Evolutionary conservation across 495 filamentous ascomycete genomes (phyloP).

Genomic region (Penicillium salamii): DNA sequence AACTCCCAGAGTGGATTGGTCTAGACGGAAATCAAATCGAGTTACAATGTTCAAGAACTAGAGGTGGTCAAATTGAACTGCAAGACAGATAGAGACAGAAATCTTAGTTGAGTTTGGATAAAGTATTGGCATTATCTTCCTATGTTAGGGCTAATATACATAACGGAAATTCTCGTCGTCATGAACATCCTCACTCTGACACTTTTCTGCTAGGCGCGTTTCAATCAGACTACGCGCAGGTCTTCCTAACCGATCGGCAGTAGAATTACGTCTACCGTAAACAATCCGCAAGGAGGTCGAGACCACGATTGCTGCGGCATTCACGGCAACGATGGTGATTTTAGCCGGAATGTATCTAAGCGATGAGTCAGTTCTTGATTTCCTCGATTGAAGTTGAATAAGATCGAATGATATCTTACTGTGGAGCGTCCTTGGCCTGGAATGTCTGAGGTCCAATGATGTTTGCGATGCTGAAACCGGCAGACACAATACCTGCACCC

Average conservation of each 20-base stretch:
- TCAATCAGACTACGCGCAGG: conserved; percentile 21
- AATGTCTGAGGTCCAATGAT: conserved; percentile 62
- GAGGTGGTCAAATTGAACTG: too few relatives aligned
- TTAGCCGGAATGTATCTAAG: conserved; percentile 52
- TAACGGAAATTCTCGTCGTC: conserved; percentile 26
- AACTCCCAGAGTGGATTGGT: too few relatives aligned
- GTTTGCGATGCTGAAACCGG: conserved; percentile 51
- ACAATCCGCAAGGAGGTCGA: conserved; percentile 35
- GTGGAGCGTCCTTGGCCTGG: conserved; percentile 46
- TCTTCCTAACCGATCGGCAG: conserved; percentile 15
- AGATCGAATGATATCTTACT: too few relatives aligned
- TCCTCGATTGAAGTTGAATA: too few relatives aligned
- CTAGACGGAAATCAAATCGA: too few relatives aligned
- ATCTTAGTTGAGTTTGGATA: too few relatives aligned
- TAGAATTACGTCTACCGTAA: conserved; percentile 32
- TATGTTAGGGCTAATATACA: conserved; percentile 15
- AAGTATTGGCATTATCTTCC: too few relatives aligned
- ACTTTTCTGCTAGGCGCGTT: conserved; percentile 5
- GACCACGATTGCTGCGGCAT: conserved; percentile 40
- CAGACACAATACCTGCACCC: conserved; percentile 37
- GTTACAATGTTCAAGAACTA: too few relatives aligned
- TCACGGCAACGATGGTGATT: conserved; percentile 51
- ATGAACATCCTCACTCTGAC: conserved; percentile 6
- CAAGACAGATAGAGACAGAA: too few relatives aligned
- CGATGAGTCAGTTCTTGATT: too few relatives aligned